Evolutionary conservation across 805 yeast genomes (phyloP), one percentile per base, ranked within the genome.

Genomic region (Priceomyces carsonii): DNA sequence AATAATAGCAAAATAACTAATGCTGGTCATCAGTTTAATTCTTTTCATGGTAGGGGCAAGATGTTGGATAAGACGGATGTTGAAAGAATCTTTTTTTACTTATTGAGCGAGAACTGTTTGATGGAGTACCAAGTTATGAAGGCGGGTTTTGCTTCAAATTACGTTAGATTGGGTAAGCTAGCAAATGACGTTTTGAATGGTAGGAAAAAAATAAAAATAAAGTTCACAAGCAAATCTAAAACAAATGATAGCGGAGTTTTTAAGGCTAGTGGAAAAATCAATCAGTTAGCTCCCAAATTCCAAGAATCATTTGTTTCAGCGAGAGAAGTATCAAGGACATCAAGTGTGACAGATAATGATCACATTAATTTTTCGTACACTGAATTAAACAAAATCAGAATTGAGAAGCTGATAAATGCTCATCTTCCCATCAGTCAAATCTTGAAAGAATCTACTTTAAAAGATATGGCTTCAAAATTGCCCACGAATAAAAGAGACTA

Each of bases 21-120:
- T 21, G 66, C 77, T 29, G 87, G 89, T 0, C 86, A 83, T 50
- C 79, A 83, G 48, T 48, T 48, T 13, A 68, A 71, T 28, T 71
- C 72, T n/a, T 73, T 61, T 29, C 89, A 85, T 53, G 96, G 96
- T 1, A 61, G 62, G 18, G 96, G 96, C 4, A 77, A 72, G 46
- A 66, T 61, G 6, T 53, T 82, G 45, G 75, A 77, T n/a, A 80
- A 80, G 43, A 75, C 79, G 2, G 87, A 82, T 22, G 71, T 86
- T 19, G 96, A 90, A 57, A 69, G 98, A 42, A 76, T 93, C 5
- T 84, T 90, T 43, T 89, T 87, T 55, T 82, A 82, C 45, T 61
- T 93, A 39, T 72, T 87, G 18, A 75, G 85, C 8, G 79, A 79
- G 38, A 75, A 77, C 16, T 71, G 80, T 9, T 57, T 93, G 22